Evolutionary conservation across 2,329 filamentous ascomycete species (phyloP), one percentile per base, ranked within the genome.

Genomic region (Microdochium paspali): DNA sequence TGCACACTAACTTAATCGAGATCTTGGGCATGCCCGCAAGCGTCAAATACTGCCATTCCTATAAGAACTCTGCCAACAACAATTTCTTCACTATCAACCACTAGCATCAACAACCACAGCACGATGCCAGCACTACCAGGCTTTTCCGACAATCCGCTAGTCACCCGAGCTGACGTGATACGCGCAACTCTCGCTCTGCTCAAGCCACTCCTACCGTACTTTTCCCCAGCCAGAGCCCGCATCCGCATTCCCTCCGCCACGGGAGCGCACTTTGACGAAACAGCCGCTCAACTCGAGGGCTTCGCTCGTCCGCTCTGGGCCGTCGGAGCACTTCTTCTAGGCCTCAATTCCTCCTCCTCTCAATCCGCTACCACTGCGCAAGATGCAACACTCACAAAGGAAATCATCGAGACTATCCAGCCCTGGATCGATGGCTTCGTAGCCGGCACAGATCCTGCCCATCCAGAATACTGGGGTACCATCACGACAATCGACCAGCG

Each of bases 401-500:
- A 7, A 12, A 21, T 40, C 5, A 9, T 40, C 15, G 5, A 40
- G 18, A 40, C 35, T 10, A 18, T 56, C 12, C 4, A 49, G 15
- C 55, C 56, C 46, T 69, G 66, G 66, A 43, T 63, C 24, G 24
- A 53, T 12, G 56, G 67, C 20, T 43, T 66, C n/a, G 47, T 50
- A 1, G 49, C 54, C 2, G 67, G 67, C 4, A 62, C 61, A 0
- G 60, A 70, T 20, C 66, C 65, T 28, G 49, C 0, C 55, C 62
- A 18, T 32, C 51, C 0, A n/a, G 67, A 68, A 23, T 77, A 73
- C 50, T 77, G 74, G 74, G 73, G 72, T 0, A 56, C 62, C 1
- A 64, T 76, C 2, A 58, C 61, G 0, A 55, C 72, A 4, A 62
- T 63, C 20, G 73, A 77, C 44, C 74, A 78, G 52, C 58, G 72